Base-by-base conservation (phyloP, 1,139 yeast genomes). In the Hanseniaspora gamundiae region DNA sequence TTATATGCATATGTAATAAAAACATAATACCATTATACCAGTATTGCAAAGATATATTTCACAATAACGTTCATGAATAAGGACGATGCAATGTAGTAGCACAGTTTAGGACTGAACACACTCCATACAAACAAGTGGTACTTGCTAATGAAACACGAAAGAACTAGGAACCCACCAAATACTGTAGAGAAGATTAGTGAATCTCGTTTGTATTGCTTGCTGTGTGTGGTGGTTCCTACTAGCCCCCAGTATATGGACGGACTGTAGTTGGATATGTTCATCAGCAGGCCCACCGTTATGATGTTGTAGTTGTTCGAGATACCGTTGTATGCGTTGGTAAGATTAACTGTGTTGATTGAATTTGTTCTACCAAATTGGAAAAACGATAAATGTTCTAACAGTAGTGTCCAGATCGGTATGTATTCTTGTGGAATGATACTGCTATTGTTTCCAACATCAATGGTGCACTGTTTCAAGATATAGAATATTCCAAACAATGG, bases 81-180 rank as follows among this genome's bases (percentile, higher is more conserved):
- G 31, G 73, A 65, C 98, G 98, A 93, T 2, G 80, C 79, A 1
- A 78, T 76, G 51, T 81, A 80, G 59, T 80, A 91, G 30, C 94
- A 71, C 16, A 91, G 62, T 55, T 87, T 91, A 0, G 98, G 99
- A 42, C 95, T 84, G 64, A 91, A 91, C 4, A 93, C 98, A 2
- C 97, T 86, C 97, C 98, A 93, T 14, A 93, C 82, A 59, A 91
- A 91, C 47, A 91, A 68, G 59, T 91, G 98, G 56, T 80, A 84
- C 52, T 95, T 71, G 50, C 88, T 69, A 24, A 75, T 69, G 45
- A 73, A 71, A 58, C 98, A 91, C 7, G 96, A 80, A 0, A 70
- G 66, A 42, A 83, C 59, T 43, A 88, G 72, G 36, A 72, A 69
- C 3, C 75, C 56, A 1, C 85, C 84, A 14, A 76, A 60, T 1